Evolutionary conservation across 202 grass and related monocot genomes (phyloP), one percentile per base, ranked within the genome.

Genomic region (Carex sylvatica): DNA sequence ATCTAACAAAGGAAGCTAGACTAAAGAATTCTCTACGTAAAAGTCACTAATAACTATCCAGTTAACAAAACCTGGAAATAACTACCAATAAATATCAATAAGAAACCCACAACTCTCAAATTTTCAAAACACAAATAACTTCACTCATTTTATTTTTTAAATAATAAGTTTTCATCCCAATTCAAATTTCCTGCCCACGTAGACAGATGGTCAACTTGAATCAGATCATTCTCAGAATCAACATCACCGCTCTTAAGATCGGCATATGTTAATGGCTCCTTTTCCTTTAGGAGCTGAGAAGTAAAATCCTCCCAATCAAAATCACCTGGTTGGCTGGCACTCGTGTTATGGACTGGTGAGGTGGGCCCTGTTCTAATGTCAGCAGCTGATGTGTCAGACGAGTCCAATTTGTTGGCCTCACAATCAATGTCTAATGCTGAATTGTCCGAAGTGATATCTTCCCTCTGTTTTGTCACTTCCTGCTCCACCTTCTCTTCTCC

Each of bases 121-220:
- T 22, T 47, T 47, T 23, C 36, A 70, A 14, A 68, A 36, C 20
- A 80, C n/a, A 62, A 61, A 24, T 75, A 51, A 4, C 4, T 76
- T 35, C 15, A 56, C 28, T 19, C 4, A 7, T 66, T 51, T 52
- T 15, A 68, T n/a, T 10, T 40, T 54, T 68, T 30, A 51, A 81
- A 65, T 62, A 81, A 81, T 30, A 61, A 81, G 44, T 46, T 10
- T 9, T 46, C 6, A 2, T 46, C 42, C 42, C 42, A 46, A 46
- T 46, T 63, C 40, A 82, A 82, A 55, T 68, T 82, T 26, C 53
- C 63, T 16, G 80, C 36, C 80, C 80, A 82, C 1, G 69, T 44
- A 42, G 63, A 26, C 14, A 69, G 24, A 23, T 82, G 62, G 1
- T 69, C 9, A 20, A 69, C 42, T 24, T 53, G 24, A 66, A 82